A percentile compares a stretch with the other conserved stretches of the same genome.
Conservation (phyloP, 208 protist genomes). For the Zelonia costaricensis region DNA sequence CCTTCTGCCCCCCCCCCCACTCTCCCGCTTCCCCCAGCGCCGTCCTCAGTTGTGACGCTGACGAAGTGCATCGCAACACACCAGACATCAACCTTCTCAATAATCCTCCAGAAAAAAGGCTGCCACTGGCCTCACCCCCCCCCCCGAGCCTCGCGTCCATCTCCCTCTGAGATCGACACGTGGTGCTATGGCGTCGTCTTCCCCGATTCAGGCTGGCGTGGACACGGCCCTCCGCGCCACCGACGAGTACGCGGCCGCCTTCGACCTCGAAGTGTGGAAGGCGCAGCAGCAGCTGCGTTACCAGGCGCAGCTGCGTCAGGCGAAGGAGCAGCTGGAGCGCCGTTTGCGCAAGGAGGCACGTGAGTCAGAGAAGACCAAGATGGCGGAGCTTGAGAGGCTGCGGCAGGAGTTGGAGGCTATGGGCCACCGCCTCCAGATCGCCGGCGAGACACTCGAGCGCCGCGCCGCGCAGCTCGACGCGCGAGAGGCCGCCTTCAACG, state of each 20-base stretch:
- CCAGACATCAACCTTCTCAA: no score
- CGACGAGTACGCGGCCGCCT: conserved; percentile 85
- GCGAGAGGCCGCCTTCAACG: conserved; percentile 78
- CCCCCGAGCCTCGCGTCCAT: no score
- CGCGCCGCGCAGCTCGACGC: conserved; percentile 67
- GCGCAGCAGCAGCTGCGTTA: conserved; percentile 84
- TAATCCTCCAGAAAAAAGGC: no score
- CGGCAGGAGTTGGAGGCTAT: conserved; percentile 64
- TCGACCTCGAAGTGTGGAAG: conserved; percentile 93
- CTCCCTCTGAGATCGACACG: neutral
- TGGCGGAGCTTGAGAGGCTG: conserved; percentile 55
- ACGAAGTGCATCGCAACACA: no score
- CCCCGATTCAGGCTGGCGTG: conserved; percentile 14
- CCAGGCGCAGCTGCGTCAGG: conserved; percentile 62
- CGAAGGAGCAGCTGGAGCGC: conserved; percentile 57
- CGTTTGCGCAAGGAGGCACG: conserved; percentile 39
- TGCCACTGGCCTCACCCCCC: no score
- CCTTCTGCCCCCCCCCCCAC: no score
- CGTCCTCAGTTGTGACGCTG: no score
- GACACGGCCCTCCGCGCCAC: conserved; percentile 54
- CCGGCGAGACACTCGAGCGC: conserved; percentile 57
- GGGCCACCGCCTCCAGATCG: conserved; percentile 54
- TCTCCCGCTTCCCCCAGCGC: no score
- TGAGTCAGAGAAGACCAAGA: conserved; percentile 25
- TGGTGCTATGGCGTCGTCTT: conserved; percentile 5